Evolutionary conservation across 2,329 filamentous ascomycete species (phyloP).

Genomic region (Hirsutella thompsonii): DNA sequence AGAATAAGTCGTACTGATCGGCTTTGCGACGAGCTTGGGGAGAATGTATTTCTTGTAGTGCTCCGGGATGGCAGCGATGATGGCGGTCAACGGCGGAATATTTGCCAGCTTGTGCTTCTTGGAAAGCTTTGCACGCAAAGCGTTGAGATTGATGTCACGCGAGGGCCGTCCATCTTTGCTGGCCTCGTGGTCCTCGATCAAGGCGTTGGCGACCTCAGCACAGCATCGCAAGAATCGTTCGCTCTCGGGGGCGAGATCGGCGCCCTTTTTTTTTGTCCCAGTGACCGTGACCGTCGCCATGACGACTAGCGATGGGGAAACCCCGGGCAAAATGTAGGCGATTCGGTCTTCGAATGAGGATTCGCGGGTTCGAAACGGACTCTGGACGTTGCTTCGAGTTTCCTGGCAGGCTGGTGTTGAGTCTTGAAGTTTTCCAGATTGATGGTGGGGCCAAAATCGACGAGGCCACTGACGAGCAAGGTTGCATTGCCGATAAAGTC

Average conservation of each 20-base stretch:
- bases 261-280: conserved; percentile 53
- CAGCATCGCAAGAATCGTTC: conserved; percentile 90
- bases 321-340: too few relatives aligned
- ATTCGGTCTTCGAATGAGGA: too few relatives aligned
- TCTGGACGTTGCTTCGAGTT: too few relatives aligned
- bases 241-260: conserved; percentile 78
- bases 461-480: not conserved
- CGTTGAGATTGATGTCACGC: conserved; percentile 88
- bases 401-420: not conserved
- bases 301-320: too few relatives aligned
- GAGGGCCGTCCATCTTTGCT: conserved; percentile 60
- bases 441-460: not conserved
- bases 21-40: conserved; percentile 92
- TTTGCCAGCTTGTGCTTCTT: conserved; percentile 86
- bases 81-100: conserved; percentile 86
- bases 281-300: conserved; percentile 43
- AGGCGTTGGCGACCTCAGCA: conserved; percentile 83
- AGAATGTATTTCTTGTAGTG: conserved; percentile 99
- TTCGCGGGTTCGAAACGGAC: too few relatives aligned
- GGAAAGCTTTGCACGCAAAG: conserved; percentile 70
- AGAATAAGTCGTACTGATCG: conserved; percentile 51
- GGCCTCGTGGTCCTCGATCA: conserved; percentile 89
- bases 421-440: not conserved
- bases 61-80: conserved; percentile 96
- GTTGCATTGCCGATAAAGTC: not conserved